phyloP scores from a whole-genome alignment of 2,329 filamentous ascomycete genomes.

The Ramularia endophylla region DNA sequence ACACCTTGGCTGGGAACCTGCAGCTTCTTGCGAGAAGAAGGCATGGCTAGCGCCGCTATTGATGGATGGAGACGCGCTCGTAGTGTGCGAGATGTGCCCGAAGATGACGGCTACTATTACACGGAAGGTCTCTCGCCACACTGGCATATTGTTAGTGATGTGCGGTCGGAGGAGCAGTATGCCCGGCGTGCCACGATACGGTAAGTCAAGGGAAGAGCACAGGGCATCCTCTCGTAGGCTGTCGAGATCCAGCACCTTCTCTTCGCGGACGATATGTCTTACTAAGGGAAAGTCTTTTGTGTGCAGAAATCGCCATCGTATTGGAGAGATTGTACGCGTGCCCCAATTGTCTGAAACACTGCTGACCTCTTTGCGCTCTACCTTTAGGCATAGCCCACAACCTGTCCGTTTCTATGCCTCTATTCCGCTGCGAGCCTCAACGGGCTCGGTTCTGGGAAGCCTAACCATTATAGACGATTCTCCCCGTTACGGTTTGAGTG shows the following conservation, averaged over 20 bases:
- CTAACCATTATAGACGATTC: conserved; percentile 54
- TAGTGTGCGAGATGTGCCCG: conserved; percentile 17
- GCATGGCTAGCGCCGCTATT: conserved; percentile 31
- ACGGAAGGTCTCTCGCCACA: conserved; percentile 18
- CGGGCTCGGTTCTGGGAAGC: conserved; percentile 52
- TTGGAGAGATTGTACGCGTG: too few species aligned
- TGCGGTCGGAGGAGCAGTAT: conserved; percentile 12
- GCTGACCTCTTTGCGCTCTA: too few species aligned
- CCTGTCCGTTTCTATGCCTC: conserved; percentile 45
- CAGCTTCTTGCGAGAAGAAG: conserved; percentile 28
- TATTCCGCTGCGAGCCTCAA: conserved; percentile 55
- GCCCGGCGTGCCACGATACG: too few species aligned
- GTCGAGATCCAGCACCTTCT: too few species aligned
- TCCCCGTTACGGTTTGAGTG: conserved; percentile 48
- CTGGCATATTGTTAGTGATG: conserved; percentile 23
- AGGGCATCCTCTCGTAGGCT: too few species aligned
- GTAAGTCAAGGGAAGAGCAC: too few species aligned
- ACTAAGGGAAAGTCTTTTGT: too few species aligned
- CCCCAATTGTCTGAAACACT: too few species aligned
- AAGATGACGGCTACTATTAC: conserved; percentile 17
- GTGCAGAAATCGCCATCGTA: too few species aligned
- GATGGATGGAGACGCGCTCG: conserved; percentile 19
- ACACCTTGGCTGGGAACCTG: conserved; percentile 34
- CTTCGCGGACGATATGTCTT: too few species aligned
- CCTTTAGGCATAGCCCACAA: not conserved